Base-by-base conservation (phyloP, 2,329 filamentous ascomycete species). In the Penicillium sp. region DNA sequence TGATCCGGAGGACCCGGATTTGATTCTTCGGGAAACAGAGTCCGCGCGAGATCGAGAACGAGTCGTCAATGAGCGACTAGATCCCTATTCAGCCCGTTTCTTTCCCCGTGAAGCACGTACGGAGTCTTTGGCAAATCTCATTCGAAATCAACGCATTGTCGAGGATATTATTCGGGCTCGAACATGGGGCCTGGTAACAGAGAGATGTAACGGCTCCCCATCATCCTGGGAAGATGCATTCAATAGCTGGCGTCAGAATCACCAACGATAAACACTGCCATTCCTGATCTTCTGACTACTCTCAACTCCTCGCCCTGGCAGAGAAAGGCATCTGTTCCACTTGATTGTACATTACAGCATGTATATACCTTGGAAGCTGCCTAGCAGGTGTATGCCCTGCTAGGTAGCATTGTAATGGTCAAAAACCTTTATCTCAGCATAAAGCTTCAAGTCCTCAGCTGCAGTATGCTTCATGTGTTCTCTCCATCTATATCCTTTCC, bases 51-150 rank as follows among this genome's bases (percentile, higher is more conserved):
- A 84, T 46, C 73, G 81, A 32, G 82, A 90, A 55, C 72, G 80
- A 35, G 73, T 90, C 0, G 80, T 96, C 3, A 79, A 96, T 60
- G 92, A 96, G 66, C 73, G 92, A 39, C 62, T 95, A 41, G 92
- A 98, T 68, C 92, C 92, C 2, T 98, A 98, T 60, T 89, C 84
- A 7, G 84, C 73, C 5, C 73, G 90, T 15, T 94, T 86, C 61
- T 90, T 90, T 80, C 64, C 64, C 5, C 55, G 53, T 12, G 88
- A 96, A 66, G 74, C 85, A 10, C 74, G 88, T 47, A 92, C 88
- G 0, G 85, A 95, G 65, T 77, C 75, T 32, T 62, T 98, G 44
- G 88, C 87, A 7, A 74, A 32, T 80, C 74, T 48, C 71, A 89
- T 63, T 71, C 75, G 43, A 73, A 85, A 60, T 73, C 77, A 59